Percentiles rank a stretch among this genome's conserved stretches.
Evolutionary conservation across 1,284 basidiomycete species (phyloP).

Genomic region (Trametes polyzona): DNA sequence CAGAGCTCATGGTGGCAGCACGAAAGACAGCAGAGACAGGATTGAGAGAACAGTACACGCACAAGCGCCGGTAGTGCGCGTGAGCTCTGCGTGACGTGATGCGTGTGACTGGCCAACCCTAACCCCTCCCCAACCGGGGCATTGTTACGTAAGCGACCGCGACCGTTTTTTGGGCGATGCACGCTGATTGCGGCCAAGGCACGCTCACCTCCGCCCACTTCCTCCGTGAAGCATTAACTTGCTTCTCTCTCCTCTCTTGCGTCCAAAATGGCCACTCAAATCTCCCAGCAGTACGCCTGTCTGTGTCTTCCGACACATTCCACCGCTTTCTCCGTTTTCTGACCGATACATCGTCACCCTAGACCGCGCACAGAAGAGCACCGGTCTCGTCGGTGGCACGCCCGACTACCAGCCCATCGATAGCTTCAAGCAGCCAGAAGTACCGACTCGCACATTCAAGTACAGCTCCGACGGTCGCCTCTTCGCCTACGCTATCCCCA

Average conservation of each 20-base stretch:
- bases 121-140: neutral
- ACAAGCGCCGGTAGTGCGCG: neutral
- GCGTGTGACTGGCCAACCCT: neutral
- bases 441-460: slow-evolving; percentile 73
- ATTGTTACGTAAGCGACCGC: slow-evolving; percentile 14
- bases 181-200: slow-evolving; percentile 17
- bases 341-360: slow-evolving; percentile 14
- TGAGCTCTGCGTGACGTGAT: slow-evolving; percentile 9
- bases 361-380: slow-evolving; percentile 94
- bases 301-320: slow-evolving; percentile 39
- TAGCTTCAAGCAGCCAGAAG: slow-evolving; percentile 71
- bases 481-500: slow-evolving; percentile 83
- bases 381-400: slow-evolving; percentile 83
- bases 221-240: slow-evolving; percentile 76
- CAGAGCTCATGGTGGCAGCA: slow-evolving; percentile 22
- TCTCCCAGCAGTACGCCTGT: slow-evolving; percentile 83
- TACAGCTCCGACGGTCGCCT: slow-evolving; percentile 91
- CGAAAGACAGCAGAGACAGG: neutral
- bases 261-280: slow-evolving; percentile 60
- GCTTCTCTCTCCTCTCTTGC: slow-evolving; percentile 54
- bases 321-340: slow-evolving; percentile 16
- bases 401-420: slow-evolving; percentile 76
- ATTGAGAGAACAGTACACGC: neutral
- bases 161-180: slow-evolving; percentile 25
- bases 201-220: slow-evolving; percentile 12